Base-by-base conservation (phyloP, 768 basidiomycete species). In the Lactarius tabidus region DNA sequence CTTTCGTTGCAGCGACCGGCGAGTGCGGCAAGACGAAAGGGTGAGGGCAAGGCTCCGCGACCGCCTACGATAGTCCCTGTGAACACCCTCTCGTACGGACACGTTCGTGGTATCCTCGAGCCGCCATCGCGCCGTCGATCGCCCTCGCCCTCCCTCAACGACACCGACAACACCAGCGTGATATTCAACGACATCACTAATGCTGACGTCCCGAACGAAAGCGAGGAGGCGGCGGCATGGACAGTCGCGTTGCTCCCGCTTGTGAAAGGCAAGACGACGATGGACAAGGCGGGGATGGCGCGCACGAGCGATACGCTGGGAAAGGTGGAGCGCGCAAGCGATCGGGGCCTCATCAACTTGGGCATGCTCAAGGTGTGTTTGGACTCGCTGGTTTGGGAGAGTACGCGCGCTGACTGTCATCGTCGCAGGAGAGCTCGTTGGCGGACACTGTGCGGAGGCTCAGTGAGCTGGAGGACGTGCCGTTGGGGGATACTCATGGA, bases 391-490 rank as follows among this genome's bases (percentile, higher is more conserved):
- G 29, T 17, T 17, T 29, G 17, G 3, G 20, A 2, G 18, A n/a
- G 29, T 20, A 45, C 20, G 57, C 2, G 18, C 26, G 12, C 33
- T 57, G 48, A 62, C 60, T 14, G n/a, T 14, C 9, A 18, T 18
- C n/a, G 54, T 29, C 12, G 18, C 35, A 66, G 65, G 60, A 66
- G 39, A 66, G 65, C 35, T 60, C 60, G 23, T 39, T 66, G 31
- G 65, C 56, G 15, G 65, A 62, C 26, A 62, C 65, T 26, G 65
- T 66, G 20, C 55, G 57, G 51, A 61, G 65, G 56, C 60, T 66
- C 10, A 39, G 60, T 20, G 60, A 62, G 39, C 33, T 62, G 39
- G 60, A 66, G 20, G 45, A 57, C 1, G 39, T 61, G 36, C 65
- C 65, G 3, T 41, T 62, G 0, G 64, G 59, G 23, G 64, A 65